These are phyloP conservation scores for Penstemon barbatus DNA, from an alignment of 257 asterid species.

Conservation along the genomic window DNA sequence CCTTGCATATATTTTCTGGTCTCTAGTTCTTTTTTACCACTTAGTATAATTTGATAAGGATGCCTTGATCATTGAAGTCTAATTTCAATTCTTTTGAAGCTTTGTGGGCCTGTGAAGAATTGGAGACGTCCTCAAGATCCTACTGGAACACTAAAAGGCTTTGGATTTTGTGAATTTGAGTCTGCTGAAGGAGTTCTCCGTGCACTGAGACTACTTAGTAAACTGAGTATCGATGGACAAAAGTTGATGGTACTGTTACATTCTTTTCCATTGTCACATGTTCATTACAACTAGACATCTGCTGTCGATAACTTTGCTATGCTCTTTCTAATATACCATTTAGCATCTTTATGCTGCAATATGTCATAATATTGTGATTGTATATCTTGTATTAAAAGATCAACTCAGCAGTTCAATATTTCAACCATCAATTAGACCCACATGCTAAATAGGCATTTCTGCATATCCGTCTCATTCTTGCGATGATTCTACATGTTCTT, in stretches of 20 bases:
- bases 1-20: constrained; percentile 12
- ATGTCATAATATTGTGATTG: not conserved
- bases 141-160: constrained; percentile 81
- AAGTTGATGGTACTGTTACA: constrained; percentile 70
- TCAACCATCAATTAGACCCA: constrained; percentile 14
- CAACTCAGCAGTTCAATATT: constrained; percentile 5
- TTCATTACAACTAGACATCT: constrained; percentile 11
- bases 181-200: constrained; percentile 97
- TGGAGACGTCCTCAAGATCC: constrained; percentile 99
- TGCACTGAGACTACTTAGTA: constrained; percentile 79
- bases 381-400: not conserved
- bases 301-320: not conserved
- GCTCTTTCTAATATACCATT: not conserved
- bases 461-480: constrained; percentile 7
- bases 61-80: constrained; percentile 29
- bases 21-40: constrained; percentile 7
- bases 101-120: constrained; percentile 94
- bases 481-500: not conserved
- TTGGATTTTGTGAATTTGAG: constrained; percentile 97
- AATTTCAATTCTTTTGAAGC: constrained; percentile 52
- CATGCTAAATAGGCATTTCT: not conserved
- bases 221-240: constrained; percentile 87
- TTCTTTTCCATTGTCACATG: constrained; percentile 23
- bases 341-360: constrained; percentile 6
- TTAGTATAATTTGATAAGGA: not conserved